Evolutionary conservation across 768 basidiomycete genomes (phyloP), one percentile per base, ranked within the genome.

Genomic region (Cytidiella melzeri): DNA sequence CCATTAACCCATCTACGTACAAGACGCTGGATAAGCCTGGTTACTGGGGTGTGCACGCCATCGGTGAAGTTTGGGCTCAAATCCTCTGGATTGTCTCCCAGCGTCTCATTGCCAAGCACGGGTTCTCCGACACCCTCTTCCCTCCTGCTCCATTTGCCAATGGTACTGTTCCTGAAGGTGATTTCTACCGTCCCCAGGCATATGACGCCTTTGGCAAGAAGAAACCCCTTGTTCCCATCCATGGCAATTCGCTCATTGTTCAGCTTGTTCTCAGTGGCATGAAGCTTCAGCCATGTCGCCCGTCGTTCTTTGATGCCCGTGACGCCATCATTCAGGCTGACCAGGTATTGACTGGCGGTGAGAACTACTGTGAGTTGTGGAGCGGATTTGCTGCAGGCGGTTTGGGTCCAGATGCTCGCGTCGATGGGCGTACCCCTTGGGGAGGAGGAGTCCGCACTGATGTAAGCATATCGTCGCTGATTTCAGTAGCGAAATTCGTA

Each of bases 21-120:
- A 87, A 92, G 80, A 93, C 85, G 2, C 84, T 99, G 19, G 91
- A 98, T 73, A 87, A 87, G 67, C 83, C 84, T 2, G 90, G 90
- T 15, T 94, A 94, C 74, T 95, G 90, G 84, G 90, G 92, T 28
- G 92, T 94, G 7, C 87, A 88, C 59, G 86, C 87, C 19, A 84
- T 93, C 53, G 92, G 92, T 39, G 92, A 95, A 68, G 94, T 98
- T 46, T 97, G 94, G 93, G 94, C 93, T 4, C 69, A 92, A 72
- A 84, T 91, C 21, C 83, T 92, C 46, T 92, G 87, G 87, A 75
- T 91, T 57, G 74, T 87, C 41, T 75, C 79, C 18, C 80, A 92
- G 59, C 67, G 73, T 20, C 68, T 97, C 27, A 87, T 96, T 60
- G 69, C 71, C 67, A 85, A 87, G 67, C 82, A 96, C 63, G 92